Evolutionary conservation across 495 filamentous ascomycete genomes (phyloP), one percentile per base, ranked within the genome.

Genomic region (Ascodesmis nigricans): DNA sequence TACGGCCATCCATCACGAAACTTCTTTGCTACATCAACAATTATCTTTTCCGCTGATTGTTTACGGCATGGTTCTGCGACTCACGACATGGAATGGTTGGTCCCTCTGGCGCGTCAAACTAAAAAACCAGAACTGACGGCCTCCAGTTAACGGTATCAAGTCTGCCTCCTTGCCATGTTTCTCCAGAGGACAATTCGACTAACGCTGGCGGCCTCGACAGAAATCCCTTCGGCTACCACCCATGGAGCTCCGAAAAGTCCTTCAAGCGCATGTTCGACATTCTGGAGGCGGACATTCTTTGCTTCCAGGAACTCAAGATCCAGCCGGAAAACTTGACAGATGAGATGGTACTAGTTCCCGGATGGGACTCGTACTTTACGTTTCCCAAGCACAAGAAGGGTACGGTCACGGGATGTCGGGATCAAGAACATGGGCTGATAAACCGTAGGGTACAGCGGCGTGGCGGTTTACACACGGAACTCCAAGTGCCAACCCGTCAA

Each of bases 351-450:
- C 55, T 93, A 3, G 73, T 97, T 0, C 72, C 80, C 0, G 87
- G 87, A 16, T 97, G 87, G 87, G 87, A 97, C 53, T 91, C 82
- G 43, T 91, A 72, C 53, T 93, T 91, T 56, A 91, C 79, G 49
- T 63, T 97, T 4, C 87, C 87, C 5, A 76, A 69, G 50, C 62
- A 87, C 44, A 93, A 93, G 56, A 92, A 95, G 58, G 87, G 83
- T 78, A 53, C 9, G 21, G 14, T 17, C 16, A 7, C n/a, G n/a
- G n/a, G n/a, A n/a, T n/a, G n/a, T n/a, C n/a, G 14, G 6, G 18
- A 21, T 29, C 0, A 16, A 9, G 3, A 2, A 31, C 9, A 10
- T 1, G 4, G 10, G 3, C 3, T 31, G 2, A 9, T 0, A 10
- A 15, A 10, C n/a, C n/a, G n/a, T 9, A 90, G 83, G 87, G n/a